Conservation (phyloP, 2,329 filamentous ascomycete genomes). For the Diplodia intermedia region DNA sequence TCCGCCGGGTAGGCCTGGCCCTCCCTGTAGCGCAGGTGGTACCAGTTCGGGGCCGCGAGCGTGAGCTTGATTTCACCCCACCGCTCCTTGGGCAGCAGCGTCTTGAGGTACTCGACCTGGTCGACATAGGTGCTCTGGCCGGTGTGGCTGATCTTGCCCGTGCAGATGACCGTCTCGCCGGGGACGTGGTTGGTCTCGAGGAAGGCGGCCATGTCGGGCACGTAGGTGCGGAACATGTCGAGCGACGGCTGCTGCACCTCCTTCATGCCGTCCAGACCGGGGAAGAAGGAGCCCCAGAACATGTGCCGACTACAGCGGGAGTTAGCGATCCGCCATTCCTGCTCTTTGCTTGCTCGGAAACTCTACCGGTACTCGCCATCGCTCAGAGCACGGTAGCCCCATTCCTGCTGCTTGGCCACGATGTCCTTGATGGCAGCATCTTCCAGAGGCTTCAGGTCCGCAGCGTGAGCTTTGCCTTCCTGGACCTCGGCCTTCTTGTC, state of each 20-base stretch:
- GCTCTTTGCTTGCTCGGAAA: not conserved
- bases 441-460: slow-evolving; percentile 67
- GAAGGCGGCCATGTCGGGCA: slow-evolving; percentile 67
- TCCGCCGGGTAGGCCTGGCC: slow-evolving; percentile 52
- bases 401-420: slow-evolving; percentile 66
- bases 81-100: slow-evolving; percentile 62
- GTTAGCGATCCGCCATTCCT: not conserved
- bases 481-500: slow-evolving; percentile 62
- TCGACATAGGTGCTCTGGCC: slow-evolving; percentile 60
- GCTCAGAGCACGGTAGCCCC: slow-evolving; percentile 67
- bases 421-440: slow-evolving; percentile 68
- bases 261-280: slow-evolving; percentile 58
- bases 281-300: slow-evolving; percentile 64
- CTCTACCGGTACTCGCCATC: slow-evolving; percentile 68
- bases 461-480: slow-evolving; percentile 59
- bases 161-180: slow-evolving; percentile 61
- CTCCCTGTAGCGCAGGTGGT: slow-evolving; percentile 68
- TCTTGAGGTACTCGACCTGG: slow-evolving; percentile 65
- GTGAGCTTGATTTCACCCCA: slow-evolving; percentile 71
- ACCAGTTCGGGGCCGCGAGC: slow-evolving; percentile 69
- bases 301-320: slow-evolving; percentile 44
- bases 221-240: slow-evolving; percentile 62
- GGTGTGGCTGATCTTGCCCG: slow-evolving; percentile 62
- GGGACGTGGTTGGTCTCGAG: slow-evolving; percentile 63
- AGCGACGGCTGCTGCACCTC: slow-evolving; percentile 56